Evolutionary conservation across 208 protist genomes (phyloP).

Genomic region (Lotmaria passim): DNA sequence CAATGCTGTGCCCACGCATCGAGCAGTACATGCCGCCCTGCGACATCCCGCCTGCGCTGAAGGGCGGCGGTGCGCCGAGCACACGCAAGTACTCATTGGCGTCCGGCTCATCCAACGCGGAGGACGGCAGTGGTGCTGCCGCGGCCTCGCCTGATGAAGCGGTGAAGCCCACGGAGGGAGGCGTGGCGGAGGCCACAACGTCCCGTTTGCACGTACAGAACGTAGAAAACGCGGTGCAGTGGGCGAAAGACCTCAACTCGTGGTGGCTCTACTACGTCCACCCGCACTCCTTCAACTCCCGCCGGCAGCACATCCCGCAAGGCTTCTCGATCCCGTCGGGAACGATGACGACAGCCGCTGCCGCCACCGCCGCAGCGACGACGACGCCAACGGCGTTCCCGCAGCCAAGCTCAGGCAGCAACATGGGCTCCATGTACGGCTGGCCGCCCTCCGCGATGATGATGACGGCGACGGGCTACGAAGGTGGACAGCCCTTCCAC

Average conservation of each 20-base stretch:
- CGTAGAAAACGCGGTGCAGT: constrained; percentile 27
- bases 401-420: neutral
- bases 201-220: constrained; percentile 5
- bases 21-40: constrained; percentile 33
- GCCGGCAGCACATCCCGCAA: constrained; percentile 29
- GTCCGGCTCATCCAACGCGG: neutral
- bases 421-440: constrained; percentile 15
- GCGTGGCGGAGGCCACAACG: neutral
- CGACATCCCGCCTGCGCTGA: constrained; percentile 17
- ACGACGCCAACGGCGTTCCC: neutral
- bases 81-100: neutral
- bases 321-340: neutral
- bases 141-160: neutral
- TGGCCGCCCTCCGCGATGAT: constrained; percentile 13
- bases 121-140: neutral
- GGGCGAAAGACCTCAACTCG: constrained; percentile 32
- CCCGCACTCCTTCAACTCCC: constrained; percentile 32
- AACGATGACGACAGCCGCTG: neutral
- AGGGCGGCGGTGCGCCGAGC: neutral
- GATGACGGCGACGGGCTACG: constrained; percentile 3
- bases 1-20: constrained; percentile 34
- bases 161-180: neutral
- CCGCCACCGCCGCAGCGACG: neutral
- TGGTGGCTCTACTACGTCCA: constrained; percentile 46
- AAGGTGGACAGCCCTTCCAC: neutral